Base-by-base conservation (phyloP, 1,139 yeast species). In the Blastobotrys malaysiensis region DNA sequence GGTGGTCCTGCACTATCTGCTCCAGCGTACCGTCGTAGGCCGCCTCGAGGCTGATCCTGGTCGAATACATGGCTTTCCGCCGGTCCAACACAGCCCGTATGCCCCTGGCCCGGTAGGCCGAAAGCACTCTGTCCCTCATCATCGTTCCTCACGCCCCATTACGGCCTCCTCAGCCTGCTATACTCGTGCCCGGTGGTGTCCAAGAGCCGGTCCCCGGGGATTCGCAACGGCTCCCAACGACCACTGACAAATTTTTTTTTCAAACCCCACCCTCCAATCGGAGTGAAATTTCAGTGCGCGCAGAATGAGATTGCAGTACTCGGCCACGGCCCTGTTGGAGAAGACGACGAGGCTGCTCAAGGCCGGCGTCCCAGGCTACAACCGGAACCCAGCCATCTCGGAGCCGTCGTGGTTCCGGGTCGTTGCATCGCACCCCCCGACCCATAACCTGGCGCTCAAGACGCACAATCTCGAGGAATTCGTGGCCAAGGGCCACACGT, bases 361-460 rank as follows among this genome's bases (percentile, higher is more conserved):
- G 49, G 63, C 66, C 6, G 63, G 63, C 9, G 49, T 49, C 16
- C 39, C 39, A 55, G 31, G 51, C 13, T 11, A 26, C 13, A 36
- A 57, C 20, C 55, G 59, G 14, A 52, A 54, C n/a, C 76, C 85
- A 43, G 75, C 88, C 55, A 75, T 72, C 44, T 72, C 78, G 36
- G 86, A 86, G 63, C 97, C 98, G 2, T 84, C 84, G 0, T 91
- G 97, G 97, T 88, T 79, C 70, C 83, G 85, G 60, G 90, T 87
- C 9, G 88, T 91, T 22, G 88, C 88, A 2, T 77, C 83, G 43
- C 78, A 85, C 62, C 97, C 97, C 44, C 97, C 97, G 43, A 75
- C 79, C 50, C 79, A 78, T 57, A 82, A 83, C 63, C 78, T 85
- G 57, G 69, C 72, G 14, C 74, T 78, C 49, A 73, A 73, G 53